phyloP scores from a whole-genome alignment of 164 flowering plant genomes.

The Chimonanthus praecox region DNA sequence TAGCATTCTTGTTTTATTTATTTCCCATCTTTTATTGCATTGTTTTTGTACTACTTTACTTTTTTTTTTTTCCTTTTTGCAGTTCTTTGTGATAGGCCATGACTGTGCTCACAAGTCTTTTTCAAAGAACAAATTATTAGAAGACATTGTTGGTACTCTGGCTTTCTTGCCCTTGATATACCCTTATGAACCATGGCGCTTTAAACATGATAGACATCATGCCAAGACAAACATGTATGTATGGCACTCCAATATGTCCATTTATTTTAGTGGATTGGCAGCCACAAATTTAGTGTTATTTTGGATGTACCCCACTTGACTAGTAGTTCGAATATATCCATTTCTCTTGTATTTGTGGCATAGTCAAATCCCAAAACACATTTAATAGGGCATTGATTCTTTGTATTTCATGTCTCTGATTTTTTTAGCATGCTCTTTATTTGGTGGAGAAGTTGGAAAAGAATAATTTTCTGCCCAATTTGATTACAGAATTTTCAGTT shows the following conservation, averaged over 20 bases:
- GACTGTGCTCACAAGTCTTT: slow-evolving; percentile 98
- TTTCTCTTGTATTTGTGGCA: neutral
- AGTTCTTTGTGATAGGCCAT: slow-evolving; percentile 98
- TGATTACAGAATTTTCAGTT: neutral
- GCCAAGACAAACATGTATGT: slow-evolving; percentile 94
- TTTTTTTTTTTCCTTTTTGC: neutral
- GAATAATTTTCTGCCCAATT: neutral
- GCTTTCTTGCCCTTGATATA: slow-evolving; percentile 92
- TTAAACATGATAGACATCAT: slow-evolving; percentile 91
- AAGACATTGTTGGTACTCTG: slow-evolving; percentile 94
- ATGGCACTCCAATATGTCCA: neutral
- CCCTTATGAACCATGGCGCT: slow-evolving; percentile 98
- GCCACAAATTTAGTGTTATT: neutral
- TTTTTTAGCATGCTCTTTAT: neutral
- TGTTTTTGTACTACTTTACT: neutral
- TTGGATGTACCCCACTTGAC: neutral
- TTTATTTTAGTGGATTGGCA: slow-evolving; percentile 1
- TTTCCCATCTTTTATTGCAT: slow-evolving; percentile 4
- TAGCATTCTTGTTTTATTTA: slow-evolving; percentile 21
- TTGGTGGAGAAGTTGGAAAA: neutral
- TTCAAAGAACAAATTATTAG: slow-evolving; percentile 83
- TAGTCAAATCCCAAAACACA: neutral
- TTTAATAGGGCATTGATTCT: neutral
- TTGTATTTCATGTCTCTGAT: neutral
- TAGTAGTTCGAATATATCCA: neutral